phyloP scores from a whole-genome alignment of 768 basidiomycete species.

The Tulasnella sp. region DNA sequence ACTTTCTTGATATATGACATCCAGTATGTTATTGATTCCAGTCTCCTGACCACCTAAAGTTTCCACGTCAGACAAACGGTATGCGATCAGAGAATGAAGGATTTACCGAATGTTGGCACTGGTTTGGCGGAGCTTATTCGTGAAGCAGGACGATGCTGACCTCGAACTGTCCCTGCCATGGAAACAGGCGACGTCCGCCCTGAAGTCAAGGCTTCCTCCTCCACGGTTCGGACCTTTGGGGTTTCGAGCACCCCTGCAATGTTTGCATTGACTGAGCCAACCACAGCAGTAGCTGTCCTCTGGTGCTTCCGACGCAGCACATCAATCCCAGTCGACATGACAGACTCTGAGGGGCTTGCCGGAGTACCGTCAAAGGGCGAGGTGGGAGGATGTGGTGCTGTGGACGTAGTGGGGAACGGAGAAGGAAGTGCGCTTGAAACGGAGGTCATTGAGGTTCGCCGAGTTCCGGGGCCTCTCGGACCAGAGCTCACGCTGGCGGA shows the following conservation, averaged over 20 bases:
- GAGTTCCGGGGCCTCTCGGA: conserved; percentile 25
- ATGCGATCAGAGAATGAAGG: neutral
- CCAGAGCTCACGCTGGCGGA: conserved; percentile 29
- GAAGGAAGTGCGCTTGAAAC: conserved; percentile 17
- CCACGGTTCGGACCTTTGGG: conserved; percentile 50
- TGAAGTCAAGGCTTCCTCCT: conserved; percentile 42
- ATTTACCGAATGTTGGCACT: conserved; percentile 10
- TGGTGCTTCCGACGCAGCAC: conserved; percentile 62
- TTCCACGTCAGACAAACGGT: neutral
- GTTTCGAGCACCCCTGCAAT: conserved; percentile 75
- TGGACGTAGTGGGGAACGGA: conserved; percentile 19
- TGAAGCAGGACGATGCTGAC: conserved; percentile 20
- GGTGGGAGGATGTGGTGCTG: conserved; percentile 23
- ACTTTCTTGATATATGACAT: conserved; percentile 80
- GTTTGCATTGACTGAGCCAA: conserved; percentile 68
- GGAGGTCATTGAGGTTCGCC: conserved; percentile 34
- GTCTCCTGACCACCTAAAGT: conserved; percentile 75
- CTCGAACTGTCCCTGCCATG: conserved; percentile 43
- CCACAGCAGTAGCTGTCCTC: conserved; percentile 79
- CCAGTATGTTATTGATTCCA: conserved; percentile 77
- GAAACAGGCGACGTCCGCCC: conserved; percentile 70
- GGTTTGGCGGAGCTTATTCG: conserved; percentile 7
- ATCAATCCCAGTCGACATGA: conserved; percentile 59
- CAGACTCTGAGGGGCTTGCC: conserved; percentile 72
- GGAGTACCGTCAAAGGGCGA: conserved; percentile 40